Evolutionary conservation across 768 basidiomycete species (phyloP), one percentile per base, ranked within the genome.

Genomic region (Psilocybe azurescens): DNA sequence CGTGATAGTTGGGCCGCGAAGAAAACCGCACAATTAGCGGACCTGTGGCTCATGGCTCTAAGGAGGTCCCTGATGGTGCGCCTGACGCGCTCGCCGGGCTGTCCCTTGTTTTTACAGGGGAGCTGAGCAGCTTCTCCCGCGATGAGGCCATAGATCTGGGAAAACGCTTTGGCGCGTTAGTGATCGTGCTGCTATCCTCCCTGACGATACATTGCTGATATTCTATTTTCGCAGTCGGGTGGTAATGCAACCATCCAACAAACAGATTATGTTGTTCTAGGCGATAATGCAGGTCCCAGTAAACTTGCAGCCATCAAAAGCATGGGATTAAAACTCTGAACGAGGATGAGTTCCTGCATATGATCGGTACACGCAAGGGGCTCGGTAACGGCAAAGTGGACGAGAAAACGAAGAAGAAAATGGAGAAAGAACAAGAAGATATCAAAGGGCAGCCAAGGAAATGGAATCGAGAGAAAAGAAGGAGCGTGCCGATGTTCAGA

Each of bases 51-150:
- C 79, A 81, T n/a, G 90, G 89, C 0, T 80, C 84, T 14, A 93
- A 90, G 70, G 81, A 85, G 13, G 83, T 93, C 20, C 92, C 93
- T 0, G 87, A 94, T 48, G 89, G 89, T 13, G 78, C 79, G 29
- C 84, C 85, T 0, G 83, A 89, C 68, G 94, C 93, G 70, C 81
- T 99, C 8, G 84, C 89, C 0, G 96, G 96, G 0, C 80, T 99
- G 24, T 83, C 94, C 0, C 91, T 99, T 70, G 97, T 99, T 20
- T 99, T 99, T 66, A 99, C 97, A 0, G 97, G 96, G 14, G 97
- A 99, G 68, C 76, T 99, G 50, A 86, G 83, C 51, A 91, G 90
- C 61, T 88, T 99, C 65, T 88, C 93, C 1, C 83, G 97, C 39
- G 94, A 98, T 2, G 95, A 97, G 67, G 90, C 93, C 0, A 72